phyloP scores from a whole-genome alignment of 371 early-diverging fungal genomes.

The Blakeslea trispora region DNA sequence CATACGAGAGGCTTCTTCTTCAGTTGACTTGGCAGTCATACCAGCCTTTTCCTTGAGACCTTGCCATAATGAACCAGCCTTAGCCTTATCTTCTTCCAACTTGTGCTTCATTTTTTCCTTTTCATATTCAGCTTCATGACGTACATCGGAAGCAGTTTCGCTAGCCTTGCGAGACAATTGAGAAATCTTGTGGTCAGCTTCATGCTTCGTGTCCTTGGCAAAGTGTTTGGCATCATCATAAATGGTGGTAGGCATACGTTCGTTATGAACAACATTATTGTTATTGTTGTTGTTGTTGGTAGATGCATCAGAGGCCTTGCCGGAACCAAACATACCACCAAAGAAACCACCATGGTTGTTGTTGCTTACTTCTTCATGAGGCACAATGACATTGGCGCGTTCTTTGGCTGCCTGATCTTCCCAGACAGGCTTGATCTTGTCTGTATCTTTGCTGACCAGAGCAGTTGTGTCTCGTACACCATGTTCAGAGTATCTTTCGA shows the following conservation, averaged over 20 bases:
- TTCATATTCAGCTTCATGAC: not conserved
- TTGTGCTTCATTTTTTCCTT: slow-evolving; percentile 7
- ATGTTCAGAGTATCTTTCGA: slow-evolving; percentile 14
- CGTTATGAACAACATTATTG: not conserved
- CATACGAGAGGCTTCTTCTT: slow-evolving; percentile 13
- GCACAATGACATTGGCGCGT: not conserved
- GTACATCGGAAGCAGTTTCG: not conserved
- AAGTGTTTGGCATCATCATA: not conserved
- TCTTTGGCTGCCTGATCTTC: slow-evolving; percentile 6
- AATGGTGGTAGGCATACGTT: not conserved
- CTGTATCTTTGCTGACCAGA: slow-evolving; percentile 17
- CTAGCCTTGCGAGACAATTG: slow-evolving; percentile 11
- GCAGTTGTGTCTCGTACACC: slow-evolving; percentile 16
- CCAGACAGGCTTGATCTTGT: slow-evolving; percentile 25
- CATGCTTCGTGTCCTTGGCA: slow-evolving; percentile 9
- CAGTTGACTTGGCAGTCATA: slow-evolving; percentile 5
- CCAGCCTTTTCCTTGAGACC: slow-evolving; percentile 10
- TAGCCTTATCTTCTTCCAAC: slow-evolving; percentile 1
- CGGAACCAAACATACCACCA: not conserved
- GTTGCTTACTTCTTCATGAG: not conserved
- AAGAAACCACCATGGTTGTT: not conserved
- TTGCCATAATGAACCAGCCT: slow-evolving; percentile 6
- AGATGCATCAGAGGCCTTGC: no score
- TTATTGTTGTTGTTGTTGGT: not conserved
- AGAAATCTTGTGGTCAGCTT: no score